A percentile compares a stretch with the other conserved stretches of the same genome.
phyloP scores from a whole-genome alignment of 2,329 filamentous ascomycete species.

The Botrytis hyacinthi region DNA sequence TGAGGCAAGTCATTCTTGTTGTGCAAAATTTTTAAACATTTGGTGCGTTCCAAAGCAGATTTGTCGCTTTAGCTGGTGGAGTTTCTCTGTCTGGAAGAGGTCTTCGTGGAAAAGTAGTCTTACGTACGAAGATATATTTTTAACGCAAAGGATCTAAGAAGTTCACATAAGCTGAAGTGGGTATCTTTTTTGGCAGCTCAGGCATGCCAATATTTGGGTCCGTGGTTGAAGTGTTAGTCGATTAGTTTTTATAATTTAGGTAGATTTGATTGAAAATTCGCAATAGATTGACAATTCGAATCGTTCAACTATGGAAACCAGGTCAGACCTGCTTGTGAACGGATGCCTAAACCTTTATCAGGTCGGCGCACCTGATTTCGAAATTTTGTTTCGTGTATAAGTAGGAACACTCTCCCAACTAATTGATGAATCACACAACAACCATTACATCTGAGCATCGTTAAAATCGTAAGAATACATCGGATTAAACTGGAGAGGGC shows the following conservation, averaged over 20 bases:
- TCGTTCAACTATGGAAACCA: neutral
- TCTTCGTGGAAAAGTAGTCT: too few species aligned
- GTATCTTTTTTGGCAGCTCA: too few species aligned
- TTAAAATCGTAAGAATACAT: neutral
- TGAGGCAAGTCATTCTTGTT: neutral
- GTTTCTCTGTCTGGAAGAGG: too few species aligned
- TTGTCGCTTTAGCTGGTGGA: neutral
- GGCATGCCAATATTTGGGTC: too few species aligned
- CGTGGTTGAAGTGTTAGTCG: too few species aligned
- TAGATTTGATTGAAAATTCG: too few species aligned
- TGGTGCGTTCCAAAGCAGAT: neutral
- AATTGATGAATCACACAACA: neutral
- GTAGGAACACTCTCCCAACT: too few species aligned
- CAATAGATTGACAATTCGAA: neutral
- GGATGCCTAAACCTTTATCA: neutral
- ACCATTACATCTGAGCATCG: neutral
- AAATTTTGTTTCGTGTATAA: neutral
- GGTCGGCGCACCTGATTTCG: neutral
- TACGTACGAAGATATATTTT: too few species aligned
- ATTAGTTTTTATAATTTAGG: too few species aligned
- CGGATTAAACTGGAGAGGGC: neutral
- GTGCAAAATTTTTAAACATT: neutral
- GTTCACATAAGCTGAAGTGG: too few species aligned
- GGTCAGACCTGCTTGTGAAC: neutral
- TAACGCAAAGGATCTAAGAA: too few species aligned